A percentile compares a stretch with the other conserved stretches of the same genome.
Evolutionary conservation across 202 grass and related monocot genomes (phyloP).

Genomic region (Setaria viridis): DNA sequence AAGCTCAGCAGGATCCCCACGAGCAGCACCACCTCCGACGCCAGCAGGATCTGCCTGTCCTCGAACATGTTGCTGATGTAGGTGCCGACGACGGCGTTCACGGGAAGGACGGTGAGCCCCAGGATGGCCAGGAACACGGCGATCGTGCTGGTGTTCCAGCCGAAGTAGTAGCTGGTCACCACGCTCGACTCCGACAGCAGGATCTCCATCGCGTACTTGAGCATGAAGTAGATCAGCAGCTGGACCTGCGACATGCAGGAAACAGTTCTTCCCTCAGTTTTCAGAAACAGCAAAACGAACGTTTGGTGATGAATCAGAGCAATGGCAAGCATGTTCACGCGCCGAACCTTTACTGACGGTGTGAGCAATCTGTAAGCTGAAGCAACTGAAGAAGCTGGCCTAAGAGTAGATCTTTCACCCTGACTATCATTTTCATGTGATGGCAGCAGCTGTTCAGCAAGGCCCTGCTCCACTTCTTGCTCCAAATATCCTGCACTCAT

Average conservation of each 20-base stretch:
- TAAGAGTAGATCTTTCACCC: conserved; percentile 8
- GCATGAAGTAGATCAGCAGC: conserved; percentile 74
- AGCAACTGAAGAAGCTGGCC: conserved; percentile 48
- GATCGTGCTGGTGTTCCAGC: conserved; percentile 53
- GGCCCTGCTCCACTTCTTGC: conserved; percentile 44
- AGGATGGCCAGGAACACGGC: conserved; percentile 66
- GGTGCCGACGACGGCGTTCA: conserved; percentile 57
- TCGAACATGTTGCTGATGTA: conserved; percentile 85
- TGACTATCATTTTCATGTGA: neutral
- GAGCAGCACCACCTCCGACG: conserved; percentile 54
- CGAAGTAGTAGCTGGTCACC: conserved; percentile 60
- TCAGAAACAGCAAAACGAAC: neutral
- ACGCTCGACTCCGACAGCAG: conserved; percentile 68
- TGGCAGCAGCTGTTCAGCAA: conserved; percentile 40
- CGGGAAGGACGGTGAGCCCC: conserved; percentile 61
- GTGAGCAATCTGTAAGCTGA: conserved; percentile 66
- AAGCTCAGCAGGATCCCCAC: conserved; percentile 55
- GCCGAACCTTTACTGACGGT: conserved; percentile 56
- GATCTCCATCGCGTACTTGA: conserved; percentile 74
- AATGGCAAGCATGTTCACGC: neutral
- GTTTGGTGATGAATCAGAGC: neutral
- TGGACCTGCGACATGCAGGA: conserved; percentile 23
- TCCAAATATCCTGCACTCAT: conserved; percentile 9
- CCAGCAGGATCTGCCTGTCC: conserved; percentile 63
- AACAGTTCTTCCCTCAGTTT: neutral